phyloP scores from a whole-genome alignment of 192 early-diverging fungal genomes.

The Coemansia interrupta region DNA sequence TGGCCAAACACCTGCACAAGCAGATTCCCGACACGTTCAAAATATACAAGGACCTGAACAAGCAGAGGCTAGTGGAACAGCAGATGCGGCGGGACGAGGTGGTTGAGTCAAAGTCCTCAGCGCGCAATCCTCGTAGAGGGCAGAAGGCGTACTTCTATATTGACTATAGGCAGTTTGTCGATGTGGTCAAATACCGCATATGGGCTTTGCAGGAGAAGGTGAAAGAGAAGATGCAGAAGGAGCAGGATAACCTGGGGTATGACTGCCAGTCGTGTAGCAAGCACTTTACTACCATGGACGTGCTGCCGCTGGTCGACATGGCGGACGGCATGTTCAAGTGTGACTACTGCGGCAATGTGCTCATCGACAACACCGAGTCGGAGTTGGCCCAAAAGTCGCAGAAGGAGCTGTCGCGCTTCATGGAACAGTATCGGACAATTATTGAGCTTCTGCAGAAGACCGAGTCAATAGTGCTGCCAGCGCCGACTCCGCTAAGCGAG shows the following conservation, averaged over 20 bases:
- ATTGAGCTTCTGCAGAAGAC: constrained; percentile 70
- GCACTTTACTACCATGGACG: constrained; percentile 62
- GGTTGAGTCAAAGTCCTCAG: background rate
- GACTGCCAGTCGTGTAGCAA: constrained; percentile 60
- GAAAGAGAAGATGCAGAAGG: constrained; percentile 59
- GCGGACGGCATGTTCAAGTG: constrained; percentile 55
- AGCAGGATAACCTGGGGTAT: constrained; percentile 69
- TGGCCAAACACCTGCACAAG: constrained; percentile 63
- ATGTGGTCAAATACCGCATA: constrained; percentile 90
- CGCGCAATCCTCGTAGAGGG: constrained; percentile 50
- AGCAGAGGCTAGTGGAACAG: constrained; percentile 63
- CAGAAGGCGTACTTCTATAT: constrained; percentile 77
- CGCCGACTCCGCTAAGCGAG: constrained; percentile 51
- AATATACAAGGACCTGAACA: constrained; percentile 75
- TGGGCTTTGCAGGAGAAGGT: constrained; percentile 72
- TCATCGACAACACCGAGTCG: constrained; percentile 62
- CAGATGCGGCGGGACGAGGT: constrained; percentile 34
- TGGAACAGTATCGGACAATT: constrained; percentile 69
- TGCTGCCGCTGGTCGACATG: constrained; percentile 51
- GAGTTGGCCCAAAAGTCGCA: constrained; percentile 58
- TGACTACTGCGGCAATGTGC: constrained; percentile 57
- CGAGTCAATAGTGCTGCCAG: constrained; percentile 62
- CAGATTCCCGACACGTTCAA: constrained; percentile 68
- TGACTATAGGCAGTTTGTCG: constrained; percentile 90
- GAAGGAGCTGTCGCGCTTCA: constrained; percentile 58